These are phyloP conservation scores for Solanum commersonii DNA, from an alignment of 257 asterid genomes.

Conservation along the genomic window DNA sequence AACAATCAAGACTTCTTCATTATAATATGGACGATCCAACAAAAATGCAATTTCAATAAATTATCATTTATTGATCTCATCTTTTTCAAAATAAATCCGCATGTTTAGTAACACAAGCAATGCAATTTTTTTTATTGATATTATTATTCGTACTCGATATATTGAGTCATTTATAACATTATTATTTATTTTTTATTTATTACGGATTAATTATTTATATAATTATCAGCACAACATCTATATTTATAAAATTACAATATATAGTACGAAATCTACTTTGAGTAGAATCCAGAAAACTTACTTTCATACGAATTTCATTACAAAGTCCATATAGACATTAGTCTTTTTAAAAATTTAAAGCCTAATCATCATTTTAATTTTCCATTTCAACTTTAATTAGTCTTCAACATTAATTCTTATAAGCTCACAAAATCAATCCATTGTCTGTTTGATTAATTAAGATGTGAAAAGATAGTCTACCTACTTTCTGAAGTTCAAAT, in stretches of 20 bases:
- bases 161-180: neutral
- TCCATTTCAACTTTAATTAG: neutral
- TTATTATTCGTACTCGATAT: neutral
- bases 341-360: neutral
- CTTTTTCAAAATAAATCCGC: too few relatives aligned
- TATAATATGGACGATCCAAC: neutral
- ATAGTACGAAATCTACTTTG: neutral
- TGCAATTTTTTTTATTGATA: too few relatives aligned
- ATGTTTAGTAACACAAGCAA: neutral
- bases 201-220: neutral
- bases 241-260: neutral
- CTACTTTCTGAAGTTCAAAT: neutral
- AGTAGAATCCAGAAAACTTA: neutral
- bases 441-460: neutral
- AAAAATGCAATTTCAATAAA: too few relatives aligned
- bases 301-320: neutral
- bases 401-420: neutral
- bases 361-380: neutral
- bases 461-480: neutral
- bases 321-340: neutral
- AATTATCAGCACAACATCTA: neutral
- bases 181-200: neutral
- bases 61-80: neutral
- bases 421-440: neutral
- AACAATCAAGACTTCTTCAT: neutral